A percentile compares a stretch with the other conserved stretches of the same genome.
Conservation (phyloP, 2,329 filamentous ascomycete genomes). For the Akanthomyces muscarius region DNA sequence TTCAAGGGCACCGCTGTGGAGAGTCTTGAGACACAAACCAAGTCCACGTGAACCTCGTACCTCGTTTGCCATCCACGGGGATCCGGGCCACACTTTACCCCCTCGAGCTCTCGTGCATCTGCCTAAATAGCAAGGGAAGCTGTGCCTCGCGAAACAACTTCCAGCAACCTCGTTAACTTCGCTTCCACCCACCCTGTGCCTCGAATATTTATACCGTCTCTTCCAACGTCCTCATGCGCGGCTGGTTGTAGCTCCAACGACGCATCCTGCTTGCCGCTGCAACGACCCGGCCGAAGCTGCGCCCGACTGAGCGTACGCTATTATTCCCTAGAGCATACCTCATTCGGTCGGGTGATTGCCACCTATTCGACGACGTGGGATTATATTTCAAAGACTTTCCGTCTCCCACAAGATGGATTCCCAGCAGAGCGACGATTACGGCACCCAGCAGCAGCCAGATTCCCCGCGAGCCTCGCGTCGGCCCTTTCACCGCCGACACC, state of each 20-base stretch:
- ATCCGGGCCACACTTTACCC: conserved; percentile 10
- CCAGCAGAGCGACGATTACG: conserved; percentile 24
- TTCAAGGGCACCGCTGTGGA: conserved; percentile 9
- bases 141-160: background rate
- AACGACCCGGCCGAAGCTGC: background rate
- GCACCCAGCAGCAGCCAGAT: conserved; percentile 29
- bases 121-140: background rate
- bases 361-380: background rate
- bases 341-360: background rate
- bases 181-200: background rate
- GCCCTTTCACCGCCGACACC: conserved; percentile 24
- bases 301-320: background rate
- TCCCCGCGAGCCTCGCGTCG: conserved; percentile 33
- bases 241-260: background rate
- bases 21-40: conserved; percentile 10
- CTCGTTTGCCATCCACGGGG: background rate
- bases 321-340: background rate
- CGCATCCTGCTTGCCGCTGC: background rate
- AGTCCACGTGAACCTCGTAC: conserved; percentile 16
- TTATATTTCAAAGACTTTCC: background rate
- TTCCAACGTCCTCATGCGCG: background rate
- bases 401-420: conserved; percentile 27
- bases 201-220: background rate
- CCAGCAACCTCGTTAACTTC: background rate
- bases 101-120: background rate